Evolutionary conservation across 163 green algal species (phyloP), one percentile per base, ranked within the genome.

Genomic region (Trebouxiophyceae sp.): DNA sequence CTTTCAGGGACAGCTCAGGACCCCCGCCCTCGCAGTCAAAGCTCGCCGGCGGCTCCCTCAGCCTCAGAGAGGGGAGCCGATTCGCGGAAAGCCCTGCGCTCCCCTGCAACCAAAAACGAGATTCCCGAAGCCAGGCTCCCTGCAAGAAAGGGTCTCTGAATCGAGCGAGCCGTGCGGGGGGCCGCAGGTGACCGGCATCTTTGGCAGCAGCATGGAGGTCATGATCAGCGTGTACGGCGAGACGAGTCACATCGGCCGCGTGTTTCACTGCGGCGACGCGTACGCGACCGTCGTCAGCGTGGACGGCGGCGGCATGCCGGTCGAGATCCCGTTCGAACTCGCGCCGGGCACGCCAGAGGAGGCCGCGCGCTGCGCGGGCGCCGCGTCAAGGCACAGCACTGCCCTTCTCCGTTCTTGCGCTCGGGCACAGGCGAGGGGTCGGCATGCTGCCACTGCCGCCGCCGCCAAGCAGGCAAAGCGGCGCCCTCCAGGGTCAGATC

Each of bases 201-300:
- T 92, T 67, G 78, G 73, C 22, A 84, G 67, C 72, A 82, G 63
- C 67, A 70, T 91, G 63, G 88, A 95, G 72, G 87, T 95, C 27
- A 81, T 87, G 77, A 78, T 95, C 27, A 81, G 59, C 7, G 81
- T 95, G 26, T 89, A 84, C 73, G 88, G 79, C 0, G 87, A 95
- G 79, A 78, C 73, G 2, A 76, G 82, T 4, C 47, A 59, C 6
- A 57, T 69, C 31, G 76, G 77, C 1, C 59, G 66, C 32, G 67
- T 87, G 32, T 90, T 90, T 57, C 75, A 89, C 57, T 93, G 86
- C 70, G 86, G 79, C 0, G 81, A 90, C 34, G 85, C 85, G 0
- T 93, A 79, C 68, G 77, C 80, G 1, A 93, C 85, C 7, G 62
- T 93, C 22, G 86, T 93, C 12, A 66, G 63, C 2, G 81, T 85